These are phyloP conservation scores for Sporisorium exsertum DNA, from an alignment of 1,284 basidiomycete genomes.

Conservation along the genomic window DNA sequence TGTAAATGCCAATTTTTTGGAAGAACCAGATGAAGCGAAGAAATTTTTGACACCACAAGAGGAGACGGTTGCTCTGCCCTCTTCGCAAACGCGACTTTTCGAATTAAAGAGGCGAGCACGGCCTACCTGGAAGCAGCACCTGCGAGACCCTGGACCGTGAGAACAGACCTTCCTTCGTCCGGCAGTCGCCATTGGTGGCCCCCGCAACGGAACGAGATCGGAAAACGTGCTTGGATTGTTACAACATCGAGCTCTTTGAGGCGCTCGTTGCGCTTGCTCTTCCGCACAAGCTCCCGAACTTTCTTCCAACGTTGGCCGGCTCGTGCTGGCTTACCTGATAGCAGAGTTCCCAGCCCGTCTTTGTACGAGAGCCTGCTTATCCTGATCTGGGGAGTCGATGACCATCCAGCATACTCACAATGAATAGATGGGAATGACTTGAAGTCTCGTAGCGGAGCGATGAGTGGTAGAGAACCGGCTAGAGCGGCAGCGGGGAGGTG, in stretches of 20 bases:
- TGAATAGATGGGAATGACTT: neutral
- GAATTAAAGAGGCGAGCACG: constrained; percentile 9
- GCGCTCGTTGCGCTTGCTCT: too few relatives aligned
- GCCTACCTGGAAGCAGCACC: neutral
- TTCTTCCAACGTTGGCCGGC: neutral
- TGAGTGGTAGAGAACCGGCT: neutral
- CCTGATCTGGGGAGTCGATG: neutral
- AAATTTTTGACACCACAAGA: constrained; percentile 27
- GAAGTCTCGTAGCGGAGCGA: neutral
- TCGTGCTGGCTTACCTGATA: neutral
- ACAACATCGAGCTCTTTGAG: neutral
- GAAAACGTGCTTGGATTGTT: neutral
- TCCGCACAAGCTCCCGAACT: neutral
- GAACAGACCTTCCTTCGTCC: neutral
- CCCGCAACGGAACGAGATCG: neutral
- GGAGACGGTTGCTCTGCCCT: neutral
- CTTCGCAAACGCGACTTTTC: neutral
- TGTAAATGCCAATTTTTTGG: neutral
- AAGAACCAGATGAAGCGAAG: constrained; percentile 23
- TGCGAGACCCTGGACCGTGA: constrained; percentile 8
- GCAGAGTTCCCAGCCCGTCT: neutral
- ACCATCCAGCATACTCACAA: neutral
- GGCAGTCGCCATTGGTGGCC: neutral
- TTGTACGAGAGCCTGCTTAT: neutral
- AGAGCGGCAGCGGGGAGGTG: neutral